Conservation (phyloP, 2,329 filamentous ascomycete genomes). For the Penicillium sp. region DNA sequence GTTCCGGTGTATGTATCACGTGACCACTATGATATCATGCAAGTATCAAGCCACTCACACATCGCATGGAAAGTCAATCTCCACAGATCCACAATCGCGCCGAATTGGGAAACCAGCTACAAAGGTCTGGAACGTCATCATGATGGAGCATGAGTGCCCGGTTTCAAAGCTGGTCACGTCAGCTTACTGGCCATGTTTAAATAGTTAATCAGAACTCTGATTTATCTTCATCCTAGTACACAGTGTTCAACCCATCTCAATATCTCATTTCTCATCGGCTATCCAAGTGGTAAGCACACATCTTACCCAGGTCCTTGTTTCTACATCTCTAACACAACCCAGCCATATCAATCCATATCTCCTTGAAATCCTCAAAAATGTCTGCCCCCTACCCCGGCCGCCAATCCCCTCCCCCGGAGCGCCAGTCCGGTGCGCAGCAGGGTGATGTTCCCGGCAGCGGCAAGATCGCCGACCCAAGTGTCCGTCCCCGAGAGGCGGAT, state of each 20-base stretch:
- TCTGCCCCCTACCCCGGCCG: constrained; percentile 62
- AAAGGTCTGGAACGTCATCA: constrained; percentile 28
- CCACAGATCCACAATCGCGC: background rate
- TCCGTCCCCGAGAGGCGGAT: constrained; percentile 3
- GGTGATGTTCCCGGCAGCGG: constrained; percentile 55
- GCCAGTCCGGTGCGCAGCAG: constrained; percentile 61
- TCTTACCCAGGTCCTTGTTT: too few relatives aligned
- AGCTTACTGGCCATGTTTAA: background rate
- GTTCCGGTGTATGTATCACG: background rate
- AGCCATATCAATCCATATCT: background rate
- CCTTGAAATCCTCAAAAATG: constrained; percentile 40
- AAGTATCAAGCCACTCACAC: background rate
- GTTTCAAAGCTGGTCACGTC: constrained; percentile 17
- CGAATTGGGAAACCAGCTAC: background rate
- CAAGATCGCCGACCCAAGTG: constrained; percentile 42
- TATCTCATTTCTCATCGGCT: background rate
- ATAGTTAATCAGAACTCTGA: too few relatives aligned
- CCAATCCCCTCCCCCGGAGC: constrained; percentile 71
- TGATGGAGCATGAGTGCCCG: constrained; percentile 23
- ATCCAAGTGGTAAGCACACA: background rate
- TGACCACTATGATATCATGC: background rate
- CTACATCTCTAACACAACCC: background rate
- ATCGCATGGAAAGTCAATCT: background rate
- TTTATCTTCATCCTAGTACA: background rate
- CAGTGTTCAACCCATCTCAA: background rate